These are phyloP conservation scores for Lachnellula cervina DNA, from an alignment of 2,329 filamentous ascomycete species.

Conservation along the genomic window DNA sequence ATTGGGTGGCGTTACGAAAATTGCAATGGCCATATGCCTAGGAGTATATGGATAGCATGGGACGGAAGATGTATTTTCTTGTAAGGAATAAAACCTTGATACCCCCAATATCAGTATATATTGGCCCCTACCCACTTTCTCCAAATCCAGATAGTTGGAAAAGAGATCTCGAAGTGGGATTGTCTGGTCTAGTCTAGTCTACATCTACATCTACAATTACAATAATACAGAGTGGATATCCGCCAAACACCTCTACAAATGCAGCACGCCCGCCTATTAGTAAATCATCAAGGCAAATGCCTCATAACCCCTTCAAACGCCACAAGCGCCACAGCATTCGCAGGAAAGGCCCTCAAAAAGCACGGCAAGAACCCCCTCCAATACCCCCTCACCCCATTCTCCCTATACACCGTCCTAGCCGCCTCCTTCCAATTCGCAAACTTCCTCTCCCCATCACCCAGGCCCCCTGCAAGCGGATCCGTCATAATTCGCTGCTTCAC, in stretches of 20 bases:
- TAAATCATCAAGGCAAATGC: conserved; percentile 36
- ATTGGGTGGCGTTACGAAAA: conserved; percentile 15
- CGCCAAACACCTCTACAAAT: conserved; percentile 2
- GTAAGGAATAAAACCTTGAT: conserved; percentile 16
- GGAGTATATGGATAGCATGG: conserved; percentile 12
- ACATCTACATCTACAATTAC: neutral
- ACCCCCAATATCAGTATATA: conserved; percentile 9
- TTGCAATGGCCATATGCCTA: neutral
- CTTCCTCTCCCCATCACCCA: conserved; percentile 61
- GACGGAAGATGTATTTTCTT: neutral
- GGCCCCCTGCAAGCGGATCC: conserved; percentile 69
- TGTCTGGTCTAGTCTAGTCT: conserved; percentile 9
- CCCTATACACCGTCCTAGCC: conserved; percentile 68
- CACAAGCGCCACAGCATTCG: conserved; percentile 88
- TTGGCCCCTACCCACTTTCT: too few species aligned
- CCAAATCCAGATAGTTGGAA: too few species aligned
- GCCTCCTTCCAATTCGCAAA: conserved; percentile 79
- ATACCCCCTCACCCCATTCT: conserved; percentile 74
- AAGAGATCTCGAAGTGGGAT: conserved; percentile 9
- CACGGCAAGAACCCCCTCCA: conserved; percentile 94
- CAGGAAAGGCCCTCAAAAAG: conserved; percentile 89
- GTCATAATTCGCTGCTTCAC: conserved; percentile 98
- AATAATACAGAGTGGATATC: conserved; percentile 5
- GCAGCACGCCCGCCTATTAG: neutral
- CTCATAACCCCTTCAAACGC: conserved; percentile 93